Conservation (phyloP, 176 grass and related monocot species). For the Bolboschoenus planiculmis region DNA sequence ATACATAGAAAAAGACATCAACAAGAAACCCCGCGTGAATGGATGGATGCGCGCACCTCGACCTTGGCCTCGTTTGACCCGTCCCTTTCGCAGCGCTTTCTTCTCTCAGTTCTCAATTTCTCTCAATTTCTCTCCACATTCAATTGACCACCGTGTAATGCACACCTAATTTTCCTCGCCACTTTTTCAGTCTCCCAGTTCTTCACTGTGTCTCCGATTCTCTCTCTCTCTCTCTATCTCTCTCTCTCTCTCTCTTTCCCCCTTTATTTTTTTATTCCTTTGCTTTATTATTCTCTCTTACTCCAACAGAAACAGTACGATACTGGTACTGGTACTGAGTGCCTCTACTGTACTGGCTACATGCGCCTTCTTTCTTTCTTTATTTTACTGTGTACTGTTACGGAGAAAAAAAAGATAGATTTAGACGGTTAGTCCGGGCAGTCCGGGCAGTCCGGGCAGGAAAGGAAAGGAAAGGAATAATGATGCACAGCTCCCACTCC, state of each 20-base stretch:
- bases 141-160: neutral
- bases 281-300: neutral
- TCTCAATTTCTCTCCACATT: neutral
- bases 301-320: neutral
- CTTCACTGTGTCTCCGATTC: neutral
- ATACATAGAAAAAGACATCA: neutral
- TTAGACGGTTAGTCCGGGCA: neutral
- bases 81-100: conserved; percentile 1
- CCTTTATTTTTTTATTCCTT: neutral
- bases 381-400: neutral
- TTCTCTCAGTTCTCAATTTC: neutral
- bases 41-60: no score
- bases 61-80: neutral
- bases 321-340: neutral
- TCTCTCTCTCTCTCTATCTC: neutral
- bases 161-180: neutral
- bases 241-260: neutral
- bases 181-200: neutral
- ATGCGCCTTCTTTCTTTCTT: neutral
- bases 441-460: neutral
- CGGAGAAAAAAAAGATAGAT: neutral
- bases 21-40: neutral
- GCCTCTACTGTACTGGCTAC: neutral
- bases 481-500: neutral
- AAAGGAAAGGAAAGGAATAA: neutral